Conservation (phyloP, 2,329 filamentous ascomycete species). For the Madurella mycetomatis region DNA sequence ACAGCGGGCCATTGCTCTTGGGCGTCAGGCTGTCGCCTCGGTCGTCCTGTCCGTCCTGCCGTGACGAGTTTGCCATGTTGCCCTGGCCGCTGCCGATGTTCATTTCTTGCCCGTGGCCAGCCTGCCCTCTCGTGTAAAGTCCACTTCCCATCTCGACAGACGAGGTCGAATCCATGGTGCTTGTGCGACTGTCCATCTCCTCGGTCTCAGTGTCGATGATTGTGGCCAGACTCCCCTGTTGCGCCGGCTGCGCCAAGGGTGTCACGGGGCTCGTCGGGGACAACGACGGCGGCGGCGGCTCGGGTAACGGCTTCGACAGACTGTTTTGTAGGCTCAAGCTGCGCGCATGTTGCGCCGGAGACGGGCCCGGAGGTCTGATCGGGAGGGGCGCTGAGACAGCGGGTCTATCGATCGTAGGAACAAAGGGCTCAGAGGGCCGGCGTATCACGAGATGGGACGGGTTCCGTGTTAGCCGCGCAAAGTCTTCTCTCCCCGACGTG, state of each 20-base stretch:
- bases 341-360: slow-evolving; percentile 45
- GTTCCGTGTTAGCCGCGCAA: slow-evolving; percentile 40
- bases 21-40: slow-evolving; percentile 47
- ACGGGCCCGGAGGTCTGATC: slow-evolving; percentile 19
- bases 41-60: slow-evolving; percentile 45
- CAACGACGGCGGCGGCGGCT: slow-evolving; percentile 41
- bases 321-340: slow-evolving; percentile 53
- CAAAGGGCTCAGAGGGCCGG: slow-evolving; percentile 28
- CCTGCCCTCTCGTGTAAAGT: slow-evolving; percentile 24
- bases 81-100: slow-evolving; percentile 45
- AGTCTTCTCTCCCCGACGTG: slow-evolving; percentile 41
- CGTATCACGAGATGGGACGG: slow-evolving; percentile 40
- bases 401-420: slow-evolving; percentile 25
- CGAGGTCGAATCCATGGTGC: slow-evolving; percentile 46
- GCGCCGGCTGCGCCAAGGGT: slow-evolving; percentile 27
- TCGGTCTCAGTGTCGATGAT: slow-evolving; percentile 33
- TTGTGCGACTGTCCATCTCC: slow-evolving; percentile 39
- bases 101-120: slow-evolving; percentile 32
- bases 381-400: slow-evolving; percentile 28
- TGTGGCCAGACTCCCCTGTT: slow-evolving; percentile 30
- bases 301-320: slow-evolving; percentile 54
- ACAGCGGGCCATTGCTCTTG: slow-evolving; percentile 50
- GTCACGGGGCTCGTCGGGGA: slow-evolving; percentile 34
- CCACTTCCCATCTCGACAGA: slow-evolving; percentile 25
- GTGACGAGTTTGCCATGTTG: slow-evolving; percentile 39